Base-by-base conservation (phyloP, 768 basidiomycete species). In the Termitomyces sp. region DNA sequence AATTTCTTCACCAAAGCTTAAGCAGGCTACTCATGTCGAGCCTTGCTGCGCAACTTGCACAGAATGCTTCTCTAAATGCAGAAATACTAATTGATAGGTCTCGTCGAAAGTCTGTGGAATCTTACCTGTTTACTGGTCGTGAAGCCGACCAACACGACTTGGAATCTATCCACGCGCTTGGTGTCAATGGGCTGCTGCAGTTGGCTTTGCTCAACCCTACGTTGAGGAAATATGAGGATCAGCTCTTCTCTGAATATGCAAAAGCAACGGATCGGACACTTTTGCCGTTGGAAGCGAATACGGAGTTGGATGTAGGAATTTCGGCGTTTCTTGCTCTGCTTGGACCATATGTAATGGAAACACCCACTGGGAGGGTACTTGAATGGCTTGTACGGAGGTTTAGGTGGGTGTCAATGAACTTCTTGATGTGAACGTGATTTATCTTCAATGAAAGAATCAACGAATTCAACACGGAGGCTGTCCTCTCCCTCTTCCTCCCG, bases 331-430 rank as follows among this genome's bases (percentile, higher is more conserved):
- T 98, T 43, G 71, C 80, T 41, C 69, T 87, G 42, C 75, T 99
- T 16, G 91, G 91, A 2, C 87, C 85, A 9, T 91, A 89, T 76
- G 70, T 98, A 42, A 78, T 93, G 73, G 86, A 96, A 40, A 75
- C 82, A 34, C 89, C 92, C 0, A 81, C 91, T 0, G 86, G 85
- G 19, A 94, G 89, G 68, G 82, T 91, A 9, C 67, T 99, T 27
- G 97, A 99, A 66, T 99, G 96, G 96, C 80, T 98, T 25, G 92
- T 98, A 3, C 77, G 91, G 64, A 78, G 94, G 55, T 97, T 98
- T 72, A 86, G 95, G 95, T 92, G 61, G 41, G 83, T 64, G 9
- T 7, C 6, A 11, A 19, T 12, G 6, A 17, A n/a, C n/a, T 1
- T 49, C 3, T 49, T n/a, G 8, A 47, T 30, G 19, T 48, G 3